A percentile compares a stretch with the other conserved stretches of the same genome.
These are phyloP conservation scores for Eimeria brunetti DNA, from an alignment of 169 alveolate genomes.

Conservation along the genomic window DNA sequence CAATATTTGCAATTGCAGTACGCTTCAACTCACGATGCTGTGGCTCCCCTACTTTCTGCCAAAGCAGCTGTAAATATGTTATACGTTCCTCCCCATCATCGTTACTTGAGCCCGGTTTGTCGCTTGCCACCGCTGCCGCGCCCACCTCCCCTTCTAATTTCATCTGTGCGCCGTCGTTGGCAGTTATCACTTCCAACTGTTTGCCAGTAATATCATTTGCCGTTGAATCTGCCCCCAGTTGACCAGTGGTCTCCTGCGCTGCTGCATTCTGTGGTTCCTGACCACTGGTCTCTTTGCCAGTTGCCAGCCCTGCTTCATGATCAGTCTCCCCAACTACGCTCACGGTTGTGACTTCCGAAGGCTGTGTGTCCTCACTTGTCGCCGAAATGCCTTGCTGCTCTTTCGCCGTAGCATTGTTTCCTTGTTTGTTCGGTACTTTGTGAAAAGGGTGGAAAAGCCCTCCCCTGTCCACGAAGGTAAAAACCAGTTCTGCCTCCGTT, in stretches of 20 bases:
- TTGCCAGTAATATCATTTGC: background rate
- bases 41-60: constrained; percentile 67
- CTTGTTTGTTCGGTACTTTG: background rate
- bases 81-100: background rate
- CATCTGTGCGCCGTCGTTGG: background rate
- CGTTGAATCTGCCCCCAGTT: background rate
- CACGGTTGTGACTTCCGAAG: background rate
- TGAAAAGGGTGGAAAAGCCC: constrained; percentile 57
- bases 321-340: background rate
- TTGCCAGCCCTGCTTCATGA: background rate
- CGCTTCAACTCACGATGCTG: constrained; percentile 40
- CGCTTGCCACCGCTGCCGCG: background rate
- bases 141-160: background rate
- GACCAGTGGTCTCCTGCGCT: background rate
- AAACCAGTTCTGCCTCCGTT: background rate
- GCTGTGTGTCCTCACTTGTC: background rate
- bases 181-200: background rate
- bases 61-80: constrained; percentile 44
- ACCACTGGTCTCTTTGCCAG: constrained; percentile 18
- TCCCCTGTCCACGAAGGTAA: constrained; percentile 37
- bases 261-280: background rate
- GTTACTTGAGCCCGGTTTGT: background rate
- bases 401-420: background rate
- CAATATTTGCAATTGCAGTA: constrained; percentile 13
- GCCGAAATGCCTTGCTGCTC: background rate